Percentiles rank a stretch among this genome's conserved stretches.
Evolutionary conservation across 352 stramenopile genomes (phyloP).

Genomic region (Globisporangium canariense): DNA sequence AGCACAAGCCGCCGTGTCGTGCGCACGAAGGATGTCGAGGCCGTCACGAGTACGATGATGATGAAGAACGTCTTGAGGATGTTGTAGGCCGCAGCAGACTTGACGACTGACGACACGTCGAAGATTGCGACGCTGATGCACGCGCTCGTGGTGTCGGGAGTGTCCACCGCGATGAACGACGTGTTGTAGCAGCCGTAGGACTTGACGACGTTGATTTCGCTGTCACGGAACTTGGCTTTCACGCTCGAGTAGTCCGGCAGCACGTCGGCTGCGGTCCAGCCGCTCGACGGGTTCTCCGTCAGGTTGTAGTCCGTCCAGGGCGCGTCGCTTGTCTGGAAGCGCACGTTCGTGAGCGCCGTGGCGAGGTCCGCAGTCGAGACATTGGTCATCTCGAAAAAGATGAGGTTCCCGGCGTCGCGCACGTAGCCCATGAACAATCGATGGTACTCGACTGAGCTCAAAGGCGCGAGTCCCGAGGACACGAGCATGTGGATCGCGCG

Average conservation of each 20-base stretch:
- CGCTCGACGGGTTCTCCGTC: conserved; percentile 54
- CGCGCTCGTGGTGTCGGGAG: conserved; percentile 37
- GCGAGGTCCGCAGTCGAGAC: conserved; percentile 33
- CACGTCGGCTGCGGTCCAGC: conserved; percentile 39
- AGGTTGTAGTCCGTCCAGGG: conserved; percentile 43
- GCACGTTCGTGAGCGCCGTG: conserved; percentile 31
- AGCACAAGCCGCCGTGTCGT: conserved; percentile 83
- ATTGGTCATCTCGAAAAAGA: conserved; percentile 62
- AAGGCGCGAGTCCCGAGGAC: conserved; percentile 38
- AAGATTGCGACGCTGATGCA: conserved; percentile 84
- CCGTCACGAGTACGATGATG: conserved; percentile 75
- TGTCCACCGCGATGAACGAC: conserved; percentile 56
- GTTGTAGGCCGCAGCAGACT: conserved; percentile 65
- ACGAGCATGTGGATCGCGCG: conserved; percentile 70
- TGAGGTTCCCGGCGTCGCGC: conserved; percentile 47
- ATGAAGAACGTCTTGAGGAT: conserved; percentile 89
- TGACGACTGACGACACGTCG: conserved; percentile 58
- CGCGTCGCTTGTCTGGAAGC: conserved; percentile 43
- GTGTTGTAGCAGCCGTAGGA: conserved; percentile 73
- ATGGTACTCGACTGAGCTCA: conserved; percentile 43
- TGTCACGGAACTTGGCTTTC: conserved; percentile 35
- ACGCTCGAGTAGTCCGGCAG: conserved; percentile 41
- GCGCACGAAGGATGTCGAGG: conserved; percentile 80
- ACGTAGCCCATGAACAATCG: conserved; percentile 67
- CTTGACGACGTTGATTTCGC: conserved; percentile 74